These are phyloP conservation scores for Arxiozyma slooffiae DNA, from an alignment of 1,139 yeast species.

Conservation along the genomic window DNA sequence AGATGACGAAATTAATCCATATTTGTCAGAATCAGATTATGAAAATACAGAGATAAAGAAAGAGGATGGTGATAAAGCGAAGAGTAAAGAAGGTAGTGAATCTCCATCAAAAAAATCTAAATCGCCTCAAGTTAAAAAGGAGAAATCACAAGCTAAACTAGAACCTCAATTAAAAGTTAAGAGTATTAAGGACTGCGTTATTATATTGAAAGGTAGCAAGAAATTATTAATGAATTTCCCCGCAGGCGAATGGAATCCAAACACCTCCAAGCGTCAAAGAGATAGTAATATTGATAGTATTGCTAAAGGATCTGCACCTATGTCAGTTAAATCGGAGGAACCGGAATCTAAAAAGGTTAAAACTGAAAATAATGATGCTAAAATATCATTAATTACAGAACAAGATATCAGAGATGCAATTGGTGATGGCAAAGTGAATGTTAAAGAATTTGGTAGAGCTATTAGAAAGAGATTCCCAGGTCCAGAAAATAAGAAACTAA, in stretches of 20 bases:
- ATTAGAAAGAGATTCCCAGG: conserved; percentile 51
- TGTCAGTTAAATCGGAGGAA: conserved; percentile 12
- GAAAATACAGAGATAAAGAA: conserved; percentile 47
- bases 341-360: conserved; percentile 14
- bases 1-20: conserved; percentile 67
- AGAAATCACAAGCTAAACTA: conserved; percentile 8
- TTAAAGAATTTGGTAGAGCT: conserved; percentile 56
- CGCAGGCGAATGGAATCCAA: conserved; percentile 76
- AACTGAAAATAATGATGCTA: conserved; percentile 23
- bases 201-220: conserved; percentile 56
- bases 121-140: conserved; percentile 21
- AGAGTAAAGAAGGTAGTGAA: conserved; percentile 2
- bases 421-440: conserved; percentile 31
- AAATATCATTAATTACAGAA: conserved; percentile 41
- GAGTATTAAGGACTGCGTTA: conserved; percentile 52
- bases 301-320: conserved; percentile 7
- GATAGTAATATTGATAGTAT: conserved; percentile 7
- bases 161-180: conserved; percentile 39
- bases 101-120: conserved; percentile 8
- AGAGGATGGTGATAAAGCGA: conserved; percentile 35
- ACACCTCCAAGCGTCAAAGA: conserved; percentile 37
- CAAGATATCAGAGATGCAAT: conserved; percentile 63
- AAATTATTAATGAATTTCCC: conserved; percentile 60
- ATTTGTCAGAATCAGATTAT: conserved; percentile 61
- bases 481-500: conserved; percentile 57